Evolutionary conservation across 345 rosid genomes (phyloP).

Genomic region (Citrus mangshanensis): DNA sequence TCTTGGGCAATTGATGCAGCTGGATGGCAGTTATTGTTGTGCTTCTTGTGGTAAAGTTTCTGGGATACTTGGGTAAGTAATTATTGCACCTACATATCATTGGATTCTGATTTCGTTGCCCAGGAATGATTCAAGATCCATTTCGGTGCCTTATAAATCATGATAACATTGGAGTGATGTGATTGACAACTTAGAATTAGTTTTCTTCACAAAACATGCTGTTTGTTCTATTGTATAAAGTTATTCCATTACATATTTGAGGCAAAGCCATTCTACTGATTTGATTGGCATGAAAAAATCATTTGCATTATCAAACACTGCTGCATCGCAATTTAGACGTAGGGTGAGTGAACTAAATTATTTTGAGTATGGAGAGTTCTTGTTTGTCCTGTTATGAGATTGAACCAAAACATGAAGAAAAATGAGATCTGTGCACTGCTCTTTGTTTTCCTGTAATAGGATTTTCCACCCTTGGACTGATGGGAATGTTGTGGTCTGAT

Average conservation of each 20-base stretch:
- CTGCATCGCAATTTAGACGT: not conserved
- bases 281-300: not conserved
- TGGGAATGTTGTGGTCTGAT: conserved; percentile 17
- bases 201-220: not conserved
- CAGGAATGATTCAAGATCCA: not conserved
- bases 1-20: conserved; percentile 81
- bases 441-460: conserved; percentile 5
- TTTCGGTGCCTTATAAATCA: not conserved
- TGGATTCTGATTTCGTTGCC: conserved; percentile 9
- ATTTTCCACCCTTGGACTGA: conserved; percentile 13
- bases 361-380: not conserved
- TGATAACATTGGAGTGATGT: not conserved
- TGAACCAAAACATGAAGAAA: not conserved
- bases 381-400: not conserved
- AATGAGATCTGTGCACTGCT: not conserved
- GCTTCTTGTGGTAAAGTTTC: conserved; percentile 97
- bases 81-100: conserved; percentile 6
- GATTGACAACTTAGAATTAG: not conserved
- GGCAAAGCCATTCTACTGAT: not conserved
- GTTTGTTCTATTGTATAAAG: not conserved
- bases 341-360: conserved; percentile 1
- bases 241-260: not conserved
- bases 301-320: not conserved
- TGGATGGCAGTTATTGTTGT: conserved; percentile 88
- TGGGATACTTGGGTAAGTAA: conserved; percentile 78